Conservation (phyloP, 2,329 filamentous ascomycete genomes). For the Stagonosporopsis vannaccii region DNA sequence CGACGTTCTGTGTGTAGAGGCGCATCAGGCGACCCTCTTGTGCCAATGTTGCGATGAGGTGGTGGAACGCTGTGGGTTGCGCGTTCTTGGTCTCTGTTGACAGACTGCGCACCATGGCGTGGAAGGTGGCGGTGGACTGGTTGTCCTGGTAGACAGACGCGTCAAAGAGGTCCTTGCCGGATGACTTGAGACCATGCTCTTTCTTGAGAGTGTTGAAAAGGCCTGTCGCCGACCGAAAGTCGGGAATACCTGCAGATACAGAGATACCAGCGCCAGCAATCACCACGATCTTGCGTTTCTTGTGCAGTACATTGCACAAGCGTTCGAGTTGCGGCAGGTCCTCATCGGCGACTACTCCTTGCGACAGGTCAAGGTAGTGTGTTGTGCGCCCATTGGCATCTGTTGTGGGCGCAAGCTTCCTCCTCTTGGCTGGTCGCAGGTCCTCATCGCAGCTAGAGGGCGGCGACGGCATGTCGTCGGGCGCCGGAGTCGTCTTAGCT, state of each 20-base stretch:
- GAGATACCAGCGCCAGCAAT: slow-evolving; percentile 97
- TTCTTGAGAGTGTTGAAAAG: slow-evolving; percentile 85
- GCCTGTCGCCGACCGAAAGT: slow-evolving; percentile 91
- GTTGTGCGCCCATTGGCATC: slow-evolving; percentile 74
- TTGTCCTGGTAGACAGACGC: slow-evolving; percentile 97
- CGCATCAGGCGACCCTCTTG: slow-evolving; percentile 86
- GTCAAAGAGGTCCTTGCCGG: slow-evolving; percentile 95
- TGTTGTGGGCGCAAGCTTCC: slow-evolving; percentile 56
- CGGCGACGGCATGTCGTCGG: slow-evolving; percentile 54
- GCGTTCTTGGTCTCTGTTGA: slow-evolving; percentile 79
- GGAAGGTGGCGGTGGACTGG: slow-evolving; percentile 86
- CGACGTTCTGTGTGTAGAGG: slow-evolving; percentile 96
- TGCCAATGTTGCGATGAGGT: slow-evolving; percentile 88
- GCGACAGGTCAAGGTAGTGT: slow-evolving; percentile 77
- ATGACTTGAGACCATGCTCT: slow-evolving; percentile 89
- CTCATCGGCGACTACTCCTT: slow-evolving; percentile 60
- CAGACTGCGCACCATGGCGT: slow-evolving; percentile 93
- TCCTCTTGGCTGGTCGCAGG: slow-evolving; percentile 76
- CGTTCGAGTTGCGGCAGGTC: slow-evolving; percentile 71
- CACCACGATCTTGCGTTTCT: slow-evolving; percentile 95
- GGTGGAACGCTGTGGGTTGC: slow-evolving; percentile 87
- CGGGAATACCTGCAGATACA: slow-evolving; percentile 93
- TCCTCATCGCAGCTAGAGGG: slow-evolving; percentile 65
- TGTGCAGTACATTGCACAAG: slow-evolving; percentile 76
- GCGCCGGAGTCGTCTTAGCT: slow-evolving; percentile 54